Evolutionary conservation across 139 green algal species (phyloP).

Genomic region (Pleodorina starrii): DNA sequence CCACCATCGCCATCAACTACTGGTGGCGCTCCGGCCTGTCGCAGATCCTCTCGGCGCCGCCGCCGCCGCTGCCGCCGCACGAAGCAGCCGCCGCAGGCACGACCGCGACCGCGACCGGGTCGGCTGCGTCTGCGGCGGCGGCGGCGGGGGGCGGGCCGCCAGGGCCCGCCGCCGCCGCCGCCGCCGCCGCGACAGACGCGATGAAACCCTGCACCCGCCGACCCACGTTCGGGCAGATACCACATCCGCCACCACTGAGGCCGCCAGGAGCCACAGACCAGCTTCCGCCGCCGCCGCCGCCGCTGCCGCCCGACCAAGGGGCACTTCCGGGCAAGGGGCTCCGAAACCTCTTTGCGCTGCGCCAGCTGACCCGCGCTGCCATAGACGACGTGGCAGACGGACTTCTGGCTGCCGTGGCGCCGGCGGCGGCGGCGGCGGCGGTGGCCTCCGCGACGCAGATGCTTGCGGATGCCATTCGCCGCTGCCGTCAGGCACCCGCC

Average conservation of each 20-base stretch:
- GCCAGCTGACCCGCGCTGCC: background rate
- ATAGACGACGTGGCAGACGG: constrained; percentile 12
- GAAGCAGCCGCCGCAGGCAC: background rate
- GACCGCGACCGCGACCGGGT: background rate
- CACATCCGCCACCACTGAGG: background rate
- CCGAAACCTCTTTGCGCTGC: constrained; percentile 16
- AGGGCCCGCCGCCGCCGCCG: background rate
- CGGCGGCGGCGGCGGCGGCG: background rate
- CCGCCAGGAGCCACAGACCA: too few species aligned
- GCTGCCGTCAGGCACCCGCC: background rate
- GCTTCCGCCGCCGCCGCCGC: too few species aligned
- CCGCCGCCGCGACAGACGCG: too few species aligned
- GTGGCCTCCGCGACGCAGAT: too few species aligned
- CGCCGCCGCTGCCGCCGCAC: background rate
- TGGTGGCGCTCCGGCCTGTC: constrained; percentile 39
- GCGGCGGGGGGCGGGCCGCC: background rate
- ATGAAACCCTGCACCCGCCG: background rate
- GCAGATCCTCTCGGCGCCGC: background rate
- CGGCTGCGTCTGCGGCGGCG: background rate
- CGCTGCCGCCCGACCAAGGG: too few species aligned
- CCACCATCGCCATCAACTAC: constrained; percentile 56
- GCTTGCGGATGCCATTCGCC: background rate
- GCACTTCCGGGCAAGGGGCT: background rate
- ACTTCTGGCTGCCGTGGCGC: background rate
- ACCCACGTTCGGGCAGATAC: background rate